A percentile compares a stretch with the other conserved stretches of the same genome.
Conservation (phyloP, 108 stramenopile genomes). For the Asterionellopsis glacialis region DNA sequence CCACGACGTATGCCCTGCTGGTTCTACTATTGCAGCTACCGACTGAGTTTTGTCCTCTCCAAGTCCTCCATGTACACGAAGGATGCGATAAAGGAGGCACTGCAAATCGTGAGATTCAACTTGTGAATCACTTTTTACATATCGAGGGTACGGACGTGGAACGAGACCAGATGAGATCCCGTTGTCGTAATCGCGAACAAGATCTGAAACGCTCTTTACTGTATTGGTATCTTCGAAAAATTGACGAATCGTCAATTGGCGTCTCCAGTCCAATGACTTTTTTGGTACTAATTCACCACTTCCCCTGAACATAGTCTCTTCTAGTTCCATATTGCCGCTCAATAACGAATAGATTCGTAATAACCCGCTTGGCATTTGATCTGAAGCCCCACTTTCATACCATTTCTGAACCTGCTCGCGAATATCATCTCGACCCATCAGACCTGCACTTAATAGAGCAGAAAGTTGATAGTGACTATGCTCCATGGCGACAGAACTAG, state of each 20-base stretch:
- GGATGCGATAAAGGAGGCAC: slow-evolving; percentile 48
- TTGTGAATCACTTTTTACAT: slow-evolving; percentile 9
- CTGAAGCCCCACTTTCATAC: slow-evolving; percentile 33
- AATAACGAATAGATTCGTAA: slow-evolving; percentile 47
- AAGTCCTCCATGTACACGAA: slow-evolving; percentile 17
- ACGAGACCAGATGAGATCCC: slow-evolving; percentile 44
- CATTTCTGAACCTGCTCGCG: slow-evolving; percentile 34
- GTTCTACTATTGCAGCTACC: slow-evolving; percentile 18
- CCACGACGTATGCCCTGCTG: slow-evolving; percentile 28
- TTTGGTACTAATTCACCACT: slow-evolving; percentile 1
- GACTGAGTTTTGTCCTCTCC: slow-evolving; percentile 1
- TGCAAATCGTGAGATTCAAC: slow-evolving; percentile 12
- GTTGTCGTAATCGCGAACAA: slow-evolving; percentile 42
- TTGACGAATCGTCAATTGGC: slow-evolving; percentile 62
- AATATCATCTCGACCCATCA: slow-evolving; percentile 21
- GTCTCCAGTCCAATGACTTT: slow-evolving; percentile 60
- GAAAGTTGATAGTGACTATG: slow-evolving; percentile 48
- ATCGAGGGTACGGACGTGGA: slow-evolving; percentile 43
- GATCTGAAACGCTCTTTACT: slow-evolving; percentile 20
- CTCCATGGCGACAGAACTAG: slow-evolving; percentile 50
- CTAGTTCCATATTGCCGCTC: slow-evolving; percentile 43
- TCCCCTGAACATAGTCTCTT: slow-evolving; percentile 40
- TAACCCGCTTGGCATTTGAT: slow-evolving; percentile 27
- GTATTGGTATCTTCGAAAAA: slow-evolving; percentile 14
- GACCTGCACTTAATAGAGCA: slow-evolving; percentile 43